These are phyloP conservation scores for Apophysomyces elegans DNA, from an alignment of 371 early-diverging fungal genomes.

Conservation along the genomic window DNA sequence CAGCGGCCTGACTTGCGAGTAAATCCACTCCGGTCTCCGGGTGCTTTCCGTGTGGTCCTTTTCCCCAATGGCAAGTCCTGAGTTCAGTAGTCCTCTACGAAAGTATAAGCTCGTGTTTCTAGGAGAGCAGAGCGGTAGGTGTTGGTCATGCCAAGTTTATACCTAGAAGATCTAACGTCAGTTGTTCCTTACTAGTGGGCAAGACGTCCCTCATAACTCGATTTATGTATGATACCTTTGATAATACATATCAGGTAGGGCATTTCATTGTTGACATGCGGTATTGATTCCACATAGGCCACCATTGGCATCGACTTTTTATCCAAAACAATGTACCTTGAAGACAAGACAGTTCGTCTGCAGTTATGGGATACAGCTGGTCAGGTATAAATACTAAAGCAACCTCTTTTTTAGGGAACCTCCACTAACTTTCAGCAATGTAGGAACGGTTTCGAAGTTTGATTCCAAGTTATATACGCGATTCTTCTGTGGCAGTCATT, in stretches of 20 bases:
- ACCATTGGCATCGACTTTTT: constrained; percentile 99
- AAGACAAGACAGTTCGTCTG: constrained; percentile 95
- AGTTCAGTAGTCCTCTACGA: constrained; percentile 68
- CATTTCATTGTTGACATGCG: neutral
- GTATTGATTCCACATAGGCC: constrained; percentile 62
- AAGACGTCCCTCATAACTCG: constrained; percentile 99
- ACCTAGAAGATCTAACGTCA: neutral
- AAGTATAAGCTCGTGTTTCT: constrained; percentile 94
- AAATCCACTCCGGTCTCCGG: neutral
- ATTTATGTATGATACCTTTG: constrained; percentile 99
- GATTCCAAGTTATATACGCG: constrained; percentile 98
- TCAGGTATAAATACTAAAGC: constrained; percentile 68
- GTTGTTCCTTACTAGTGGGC: constrained; percentile 73
- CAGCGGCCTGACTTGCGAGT: no score
- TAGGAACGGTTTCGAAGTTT: constrained; percentile 94
- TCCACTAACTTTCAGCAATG: neutral
- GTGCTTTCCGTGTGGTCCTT: constrained; percentile 8
- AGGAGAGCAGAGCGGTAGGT: constrained; percentile 94
- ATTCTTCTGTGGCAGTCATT: constrained; percentile 98
- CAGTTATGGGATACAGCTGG: constrained; percentile 99
- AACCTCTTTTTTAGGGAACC: neutral
- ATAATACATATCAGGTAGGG: constrained; percentile 93
- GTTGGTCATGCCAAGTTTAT: neutral
- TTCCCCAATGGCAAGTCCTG: constrained; percentile 26
- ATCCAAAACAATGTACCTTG: constrained; percentile 98